Evolutionary conservation across 352 stramenopile species (phyloP).

Genomic region (Phytophthora cactorum): DNA sequence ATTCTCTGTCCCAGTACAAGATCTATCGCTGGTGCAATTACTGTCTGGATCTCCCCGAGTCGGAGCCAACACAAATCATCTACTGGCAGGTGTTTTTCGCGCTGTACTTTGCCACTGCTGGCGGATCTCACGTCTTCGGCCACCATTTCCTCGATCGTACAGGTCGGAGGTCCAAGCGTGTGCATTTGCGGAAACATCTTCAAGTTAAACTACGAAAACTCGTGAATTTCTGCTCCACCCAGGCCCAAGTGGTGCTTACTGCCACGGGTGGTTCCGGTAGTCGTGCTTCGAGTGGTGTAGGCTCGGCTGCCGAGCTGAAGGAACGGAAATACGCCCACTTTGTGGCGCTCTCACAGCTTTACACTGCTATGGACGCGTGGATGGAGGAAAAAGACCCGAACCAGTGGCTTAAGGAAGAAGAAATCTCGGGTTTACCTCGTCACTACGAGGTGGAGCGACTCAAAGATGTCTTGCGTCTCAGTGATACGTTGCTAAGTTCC

Average conservation of each 20-base stretch:
- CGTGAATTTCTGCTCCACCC: constrained; percentile 66
- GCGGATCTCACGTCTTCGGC: constrained; percentile 58
- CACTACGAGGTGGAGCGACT: constrained; percentile 80
- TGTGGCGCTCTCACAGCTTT: constrained; percentile 67
- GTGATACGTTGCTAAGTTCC: constrained; percentile 62
- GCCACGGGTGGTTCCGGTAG: constrained; percentile 21
- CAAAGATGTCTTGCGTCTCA: constrained; percentile 73
- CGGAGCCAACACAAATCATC: constrained; percentile 57
- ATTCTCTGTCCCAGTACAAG: constrained; percentile 68
- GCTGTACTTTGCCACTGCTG: constrained; percentile 67
- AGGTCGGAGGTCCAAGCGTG: constrained; percentile 40
- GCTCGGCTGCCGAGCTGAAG: constrained; percentile 36
- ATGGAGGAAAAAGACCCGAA: constrained; percentile 85
- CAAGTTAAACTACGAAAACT: constrained; percentile 64
- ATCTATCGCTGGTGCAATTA: constrained; percentile 77
- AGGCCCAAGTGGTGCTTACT: constrained; percentile 68
- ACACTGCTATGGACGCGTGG: constrained; percentile 88
- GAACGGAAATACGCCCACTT: constrained; percentile 61
- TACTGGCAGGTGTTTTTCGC: constrained; percentile 82
- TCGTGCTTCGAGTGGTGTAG: constrained; percentile 10
- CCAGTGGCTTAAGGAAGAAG: constrained; percentile 75
- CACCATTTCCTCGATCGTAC: constrained; percentile 68
- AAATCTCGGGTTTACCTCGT: constrained; percentile 68
- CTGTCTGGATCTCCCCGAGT: constrained; percentile 61
- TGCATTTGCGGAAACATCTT: constrained; percentile 57